A percentile compares a stretch with the other conserved stretches of the same genome.
Evolutionary conservation across 306 rosid genomes (phyloP).

Genomic region (Vigna mungo): DNA sequence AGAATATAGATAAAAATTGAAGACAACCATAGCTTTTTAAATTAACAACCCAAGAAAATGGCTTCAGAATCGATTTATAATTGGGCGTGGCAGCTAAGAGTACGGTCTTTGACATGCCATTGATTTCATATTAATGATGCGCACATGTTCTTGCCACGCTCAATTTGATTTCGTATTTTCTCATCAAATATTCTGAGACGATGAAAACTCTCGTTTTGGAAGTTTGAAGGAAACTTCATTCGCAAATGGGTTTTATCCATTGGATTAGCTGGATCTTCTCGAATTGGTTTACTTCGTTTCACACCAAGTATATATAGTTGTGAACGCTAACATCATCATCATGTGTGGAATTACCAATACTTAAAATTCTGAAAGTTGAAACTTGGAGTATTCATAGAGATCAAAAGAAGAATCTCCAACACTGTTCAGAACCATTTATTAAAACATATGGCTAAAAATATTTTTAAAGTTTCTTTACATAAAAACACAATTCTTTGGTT

Average conservation of each 20-base stretch:
- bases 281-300: slow-evolving; percentile 18
- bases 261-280: slow-evolving; percentile 45
- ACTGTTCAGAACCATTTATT: not conserved
- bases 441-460: not conserved
- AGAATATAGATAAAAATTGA: slow-evolving; percentile 32
- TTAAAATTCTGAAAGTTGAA: not conserved
- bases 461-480: not conserved
- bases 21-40: slow-evolving; percentile 33
- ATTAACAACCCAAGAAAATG: slow-evolving; percentile 21
- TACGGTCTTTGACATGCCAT: slow-evolving; percentile 42
- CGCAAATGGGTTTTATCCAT: slow-evolving; percentile 21
- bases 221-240: slow-evolving; percentile 62
- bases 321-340: slow-evolving; percentile 1
- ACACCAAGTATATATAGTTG: not conserved
- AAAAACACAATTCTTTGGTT: not conserved
- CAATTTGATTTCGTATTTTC: slow-evolving; percentile 38
- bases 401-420: not conserved
- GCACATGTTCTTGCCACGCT: slow-evolving; percentile 60
- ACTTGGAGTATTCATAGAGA: not conserved
- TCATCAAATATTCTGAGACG: slow-evolving; percentile 48
- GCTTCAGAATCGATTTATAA: slow-evolving; percentile 20
- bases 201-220: slow-evolving; percentile 45
- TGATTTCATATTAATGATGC: slow-evolving; percentile 27
- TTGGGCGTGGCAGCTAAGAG: slow-evolving; percentile 55
- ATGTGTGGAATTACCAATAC: not conserved